phyloP scores from a whole-genome alignment of 2,329 filamentous ascomycete genomes.

The Pseudonectria buxi region DNA sequence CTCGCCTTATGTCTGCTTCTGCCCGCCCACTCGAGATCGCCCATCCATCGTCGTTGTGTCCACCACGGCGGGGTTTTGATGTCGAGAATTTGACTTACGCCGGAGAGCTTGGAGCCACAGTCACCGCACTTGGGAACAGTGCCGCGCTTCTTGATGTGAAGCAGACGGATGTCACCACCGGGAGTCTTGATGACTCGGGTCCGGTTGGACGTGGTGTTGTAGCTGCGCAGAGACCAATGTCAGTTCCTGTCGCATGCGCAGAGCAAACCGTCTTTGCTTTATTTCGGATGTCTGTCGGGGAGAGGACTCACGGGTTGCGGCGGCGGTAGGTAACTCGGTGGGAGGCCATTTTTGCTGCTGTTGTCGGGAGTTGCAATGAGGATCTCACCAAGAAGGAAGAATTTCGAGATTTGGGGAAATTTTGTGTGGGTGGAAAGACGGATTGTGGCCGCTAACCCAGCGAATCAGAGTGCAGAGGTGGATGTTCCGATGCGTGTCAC shows the following conservation, averaged over 20 bases:
- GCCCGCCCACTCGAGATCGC: slow-evolving; percentile 3
- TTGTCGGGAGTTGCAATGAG: slow-evolving; percentile 31
- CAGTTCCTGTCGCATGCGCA: slow-evolving; percentile 17
- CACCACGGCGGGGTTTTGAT: slow-evolving; percentile 7
- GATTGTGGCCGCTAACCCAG: slow-evolving; percentile 31
- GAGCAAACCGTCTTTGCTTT: slow-evolving; percentile 8
- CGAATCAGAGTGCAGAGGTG: slow-evolving; percentile 28
- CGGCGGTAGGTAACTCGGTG: slow-evolving; percentile 64
- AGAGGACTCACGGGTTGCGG: slow-evolving; percentile 65
- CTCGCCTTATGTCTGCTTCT: not conserved
- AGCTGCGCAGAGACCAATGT: slow-evolving; percentile 46
- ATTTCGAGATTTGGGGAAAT: slow-evolving; percentile 37
- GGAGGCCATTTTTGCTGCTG: slow-evolving; percentile 50
- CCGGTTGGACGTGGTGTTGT: slow-evolving; percentile 98
- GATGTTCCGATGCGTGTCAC: slow-evolving; percentile 7
- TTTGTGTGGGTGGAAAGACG: slow-evolving; percentile 34
- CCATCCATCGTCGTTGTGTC: slow-evolving; percentile 9
- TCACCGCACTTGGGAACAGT: slow-evolving; percentile 99
- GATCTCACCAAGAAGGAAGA: slow-evolving; percentile 30
- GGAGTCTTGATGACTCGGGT: slow-evolving; percentile 94
- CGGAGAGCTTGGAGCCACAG: slow-evolving; percentile 94
- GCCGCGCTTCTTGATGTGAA: slow-evolving; percentile 99
- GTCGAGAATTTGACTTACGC: slow-evolving; percentile 62
- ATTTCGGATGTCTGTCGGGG: slow-evolving; percentile 13
- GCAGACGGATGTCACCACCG: slow-evolving; percentile 88